phyloP scores from a whole-genome alignment of 2,329 filamentous ascomycete species.

The Aspergillus clavatus region DNA sequence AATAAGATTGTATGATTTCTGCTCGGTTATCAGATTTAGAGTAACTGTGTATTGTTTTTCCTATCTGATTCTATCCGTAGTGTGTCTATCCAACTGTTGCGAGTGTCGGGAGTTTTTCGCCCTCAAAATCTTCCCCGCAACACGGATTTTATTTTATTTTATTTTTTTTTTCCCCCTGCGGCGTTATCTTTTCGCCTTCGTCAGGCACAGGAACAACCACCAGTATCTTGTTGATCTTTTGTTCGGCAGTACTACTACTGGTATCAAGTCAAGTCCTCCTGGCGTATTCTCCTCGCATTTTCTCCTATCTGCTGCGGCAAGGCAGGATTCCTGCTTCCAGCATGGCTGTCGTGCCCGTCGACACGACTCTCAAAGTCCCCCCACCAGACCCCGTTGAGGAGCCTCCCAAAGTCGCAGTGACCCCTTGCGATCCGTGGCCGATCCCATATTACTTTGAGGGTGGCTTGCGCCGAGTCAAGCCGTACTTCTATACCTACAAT shows the following conservation, averaged over 20 bases:
- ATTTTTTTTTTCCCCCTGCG: neutral
- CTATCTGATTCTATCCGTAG: neutral
- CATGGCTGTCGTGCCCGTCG: conserved; percentile 36
- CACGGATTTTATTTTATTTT: neutral
- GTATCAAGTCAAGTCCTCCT: no score
- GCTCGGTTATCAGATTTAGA: no score
- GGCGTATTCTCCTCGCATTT: conserved; percentile 38
- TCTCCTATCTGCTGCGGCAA: conserved; percentile 37
- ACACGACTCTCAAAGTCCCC: conserved; percentile 22
- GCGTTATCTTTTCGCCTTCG: neutral
- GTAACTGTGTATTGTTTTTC: no score
- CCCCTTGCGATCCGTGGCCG: conserved; percentile 46
- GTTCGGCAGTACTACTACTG: no score
- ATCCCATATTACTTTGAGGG: conserved; percentile 78
- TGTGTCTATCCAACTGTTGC: neutral
- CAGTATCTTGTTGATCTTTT: no score
- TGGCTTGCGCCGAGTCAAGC: conserved; percentile 73
- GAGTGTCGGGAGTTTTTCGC: neutral
- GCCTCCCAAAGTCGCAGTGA: conserved; percentile 24
- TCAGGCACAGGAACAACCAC: no score
- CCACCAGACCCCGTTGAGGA: conserved; percentile 20
- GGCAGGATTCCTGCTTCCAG: conserved; percentile 29
- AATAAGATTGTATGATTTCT: no score
- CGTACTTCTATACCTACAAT: conserved; percentile 92
- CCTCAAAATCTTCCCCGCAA: neutral